Evolutionary conservation across 495 filamentous ascomycete genomes (phyloP).

Genomic region (Aspergillus funiculosus): DNA sequence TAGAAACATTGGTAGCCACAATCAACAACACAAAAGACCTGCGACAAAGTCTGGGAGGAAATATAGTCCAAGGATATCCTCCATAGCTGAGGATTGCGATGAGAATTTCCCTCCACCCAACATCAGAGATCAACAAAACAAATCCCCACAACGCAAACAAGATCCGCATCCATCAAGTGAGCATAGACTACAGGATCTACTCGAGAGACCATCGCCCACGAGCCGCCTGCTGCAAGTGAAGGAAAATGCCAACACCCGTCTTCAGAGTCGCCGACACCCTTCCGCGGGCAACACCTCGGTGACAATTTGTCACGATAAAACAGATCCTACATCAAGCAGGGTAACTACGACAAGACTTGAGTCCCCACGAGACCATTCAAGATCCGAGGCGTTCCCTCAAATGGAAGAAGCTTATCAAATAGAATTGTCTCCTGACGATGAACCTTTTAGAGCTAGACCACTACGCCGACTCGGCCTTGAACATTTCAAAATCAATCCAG

Average conservation of each 20-base stretch:
- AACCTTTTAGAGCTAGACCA: conserved; percentile 49
- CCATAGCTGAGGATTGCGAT: conserved; percentile 41
- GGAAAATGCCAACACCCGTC: neutral
- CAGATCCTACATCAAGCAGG: neutral
- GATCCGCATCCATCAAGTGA: conserved; percentile 7
- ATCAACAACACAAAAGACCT: conserved; percentile 5
- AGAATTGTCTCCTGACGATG: conserved; percentile 28
- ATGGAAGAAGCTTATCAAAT: neutral
- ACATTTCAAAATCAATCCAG: conserved; percentile 83
- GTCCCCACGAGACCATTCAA: neutral
- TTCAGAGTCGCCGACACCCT: neutral
- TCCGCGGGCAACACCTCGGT: neutral
- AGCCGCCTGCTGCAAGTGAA: conserved; percentile 23
- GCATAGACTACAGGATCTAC: conserved; percentile 32
- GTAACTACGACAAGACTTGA: neutral
- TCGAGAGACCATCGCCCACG: conserved; percentile 30
- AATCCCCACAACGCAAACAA: neutral
- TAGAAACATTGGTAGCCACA: neutral
- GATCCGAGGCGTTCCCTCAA: neutral
- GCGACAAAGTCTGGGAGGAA: conserved; percentile 12
- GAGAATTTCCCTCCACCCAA: conserved; percentile 6
- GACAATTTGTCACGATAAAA: neutral
- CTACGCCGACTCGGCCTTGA: conserved; percentile 47
- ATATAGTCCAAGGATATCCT: conserved; percentile 14
- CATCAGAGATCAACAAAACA: neutral